These are phyloP conservation scores for Beauveria varroae DNA, from an alignment of 2,329 filamentous ascomycete genomes.

Conservation along the genomic window DNA sequence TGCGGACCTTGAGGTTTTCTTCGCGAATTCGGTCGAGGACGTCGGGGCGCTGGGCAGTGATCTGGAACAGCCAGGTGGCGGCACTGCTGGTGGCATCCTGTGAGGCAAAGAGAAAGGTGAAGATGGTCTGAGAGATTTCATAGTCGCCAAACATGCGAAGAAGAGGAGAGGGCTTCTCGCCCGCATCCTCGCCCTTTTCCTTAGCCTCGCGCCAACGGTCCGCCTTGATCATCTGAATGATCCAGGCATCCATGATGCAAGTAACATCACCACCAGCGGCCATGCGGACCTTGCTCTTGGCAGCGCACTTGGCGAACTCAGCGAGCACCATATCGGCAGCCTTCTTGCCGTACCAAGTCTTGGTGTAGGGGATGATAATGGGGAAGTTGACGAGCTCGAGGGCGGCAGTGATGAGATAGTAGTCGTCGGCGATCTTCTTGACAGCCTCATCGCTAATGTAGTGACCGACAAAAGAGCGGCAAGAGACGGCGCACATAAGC, in stretches of 20 bases:
- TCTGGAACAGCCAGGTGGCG: constrained; percentile 90
- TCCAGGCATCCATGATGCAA: constrained; percentile 95
- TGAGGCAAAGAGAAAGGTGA: constrained; percentile 94
- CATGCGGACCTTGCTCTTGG: constrained; percentile 91
- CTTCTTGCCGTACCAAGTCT: constrained; percentile 96
- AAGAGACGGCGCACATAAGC: constrained; percentile 88
- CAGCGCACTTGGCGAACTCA: constrained; percentile 85
- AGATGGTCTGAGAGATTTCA: constrained; percentile 88
- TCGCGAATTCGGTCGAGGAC: constrained; percentile 83
- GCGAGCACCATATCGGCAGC: constrained; percentile 84
- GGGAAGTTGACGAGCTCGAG: constrained; percentile 98
- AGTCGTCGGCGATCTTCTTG: constrained; percentile 93
- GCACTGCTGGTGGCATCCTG: constrained; percentile 96
- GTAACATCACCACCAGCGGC: constrained; percentile 75
- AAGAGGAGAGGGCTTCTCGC: constrained; percentile 73
- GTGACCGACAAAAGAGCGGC: constrained; percentile 93
- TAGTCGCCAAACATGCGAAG: constrained; percentile 83
- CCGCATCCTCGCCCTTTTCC: constrained; percentile 59
- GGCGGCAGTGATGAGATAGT: constrained; percentile 91
- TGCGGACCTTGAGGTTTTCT: constrained; percentile 73
- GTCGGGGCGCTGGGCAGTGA: constrained; percentile 89
- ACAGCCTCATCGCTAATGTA: constrained; percentile 87
- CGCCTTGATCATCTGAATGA: constrained; percentile 80
- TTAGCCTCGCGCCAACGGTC: constrained; percentile 73
- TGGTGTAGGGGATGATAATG: constrained; percentile 89